A percentile compares a stretch with the other conserved stretches of the same genome.
Conservation (phyloP, 2,329 filamentous ascomycete species). For the Penicillium vulpinum region DNA sequence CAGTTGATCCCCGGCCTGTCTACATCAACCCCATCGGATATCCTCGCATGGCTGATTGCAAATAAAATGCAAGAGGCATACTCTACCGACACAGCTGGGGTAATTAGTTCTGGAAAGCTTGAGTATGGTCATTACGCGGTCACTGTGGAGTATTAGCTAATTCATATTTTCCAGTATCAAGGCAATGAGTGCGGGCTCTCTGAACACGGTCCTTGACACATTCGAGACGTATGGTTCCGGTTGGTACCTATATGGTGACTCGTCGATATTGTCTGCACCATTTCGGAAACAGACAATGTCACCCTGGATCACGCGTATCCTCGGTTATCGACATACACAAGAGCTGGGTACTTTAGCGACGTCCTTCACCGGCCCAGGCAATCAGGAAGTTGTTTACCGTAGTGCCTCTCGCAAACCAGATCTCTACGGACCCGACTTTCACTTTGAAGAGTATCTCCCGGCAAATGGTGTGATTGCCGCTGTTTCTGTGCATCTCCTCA, state of each 20-base stretch:
- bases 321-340: not conserved
- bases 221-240: not conserved
- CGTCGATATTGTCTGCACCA: not conserved
- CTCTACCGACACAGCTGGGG: not conserved
- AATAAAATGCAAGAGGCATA: not conserved
- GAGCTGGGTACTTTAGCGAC: not conserved
- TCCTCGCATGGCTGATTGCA: not conserved
- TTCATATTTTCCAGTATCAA: not conserved
- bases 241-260: not conserved
- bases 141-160: not conserved
- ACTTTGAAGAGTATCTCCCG: not conserved
- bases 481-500: not conserved
- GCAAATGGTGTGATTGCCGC: not conserved
- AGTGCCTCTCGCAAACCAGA: not conserved
- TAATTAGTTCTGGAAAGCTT: not conserved
- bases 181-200: not conserved
- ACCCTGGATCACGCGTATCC: not conserved
- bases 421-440: not conserved
- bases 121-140: not conserved
- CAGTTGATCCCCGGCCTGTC: not conserved
- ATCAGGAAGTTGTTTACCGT: not conserved
- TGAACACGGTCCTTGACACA: not conserved
- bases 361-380: not conserved
- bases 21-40: not conserved
- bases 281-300: not conserved